Conservation (phyloP, 371 early-diverging fungal species). For the Polyrhizophydium stewartii region DNA sequence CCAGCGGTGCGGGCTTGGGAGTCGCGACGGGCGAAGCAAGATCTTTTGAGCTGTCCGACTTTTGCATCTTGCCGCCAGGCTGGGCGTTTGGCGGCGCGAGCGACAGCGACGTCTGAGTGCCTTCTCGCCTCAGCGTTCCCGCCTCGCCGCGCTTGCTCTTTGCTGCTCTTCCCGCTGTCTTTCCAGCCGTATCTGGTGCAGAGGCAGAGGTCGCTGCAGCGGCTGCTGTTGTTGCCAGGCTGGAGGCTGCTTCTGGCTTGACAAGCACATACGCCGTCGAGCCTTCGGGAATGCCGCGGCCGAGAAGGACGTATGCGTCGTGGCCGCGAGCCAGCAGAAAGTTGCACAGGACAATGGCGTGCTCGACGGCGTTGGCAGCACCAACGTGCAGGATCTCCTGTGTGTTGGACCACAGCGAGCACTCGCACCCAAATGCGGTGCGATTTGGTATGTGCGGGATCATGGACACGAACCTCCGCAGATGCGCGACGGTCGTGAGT, state of each 20-base stretch:
- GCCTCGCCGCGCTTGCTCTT: neutral
- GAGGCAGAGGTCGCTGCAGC: too few relatives aligned
- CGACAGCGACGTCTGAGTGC: too few relatives aligned
- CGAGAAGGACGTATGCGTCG: conserved; percentile 37
- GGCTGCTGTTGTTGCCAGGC: too few relatives aligned
- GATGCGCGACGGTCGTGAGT: conserved; percentile 11
- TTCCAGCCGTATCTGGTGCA: too few relatives aligned
- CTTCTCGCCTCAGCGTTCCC: too few relatives aligned
- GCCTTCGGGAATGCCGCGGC: conserved; percentile 35
- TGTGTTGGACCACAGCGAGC: conserved; percentile 26
- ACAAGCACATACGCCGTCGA: neutral
- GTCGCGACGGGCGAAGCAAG: neutral
- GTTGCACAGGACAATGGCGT: conserved; percentile 45
- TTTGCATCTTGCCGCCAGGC: too few relatives aligned
- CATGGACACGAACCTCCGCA: conserved; percentile 34
- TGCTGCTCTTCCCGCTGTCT: too few relatives aligned
- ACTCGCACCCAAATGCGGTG: conserved; percentile 23
- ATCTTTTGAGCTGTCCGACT: neutral
- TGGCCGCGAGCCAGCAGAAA: conserved; percentile 21
- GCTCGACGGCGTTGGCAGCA: conserved; percentile 40
- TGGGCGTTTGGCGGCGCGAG: too few relatives aligned
- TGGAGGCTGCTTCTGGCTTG: too few relatives aligned
- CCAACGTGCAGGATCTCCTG: conserved; percentile 44
- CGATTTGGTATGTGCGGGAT: conserved; percentile 38
- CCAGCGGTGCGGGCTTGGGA: neutral